Conservation (phyloP, 164 flowering plant genomes). For the Cinnamomum chago region DNA sequence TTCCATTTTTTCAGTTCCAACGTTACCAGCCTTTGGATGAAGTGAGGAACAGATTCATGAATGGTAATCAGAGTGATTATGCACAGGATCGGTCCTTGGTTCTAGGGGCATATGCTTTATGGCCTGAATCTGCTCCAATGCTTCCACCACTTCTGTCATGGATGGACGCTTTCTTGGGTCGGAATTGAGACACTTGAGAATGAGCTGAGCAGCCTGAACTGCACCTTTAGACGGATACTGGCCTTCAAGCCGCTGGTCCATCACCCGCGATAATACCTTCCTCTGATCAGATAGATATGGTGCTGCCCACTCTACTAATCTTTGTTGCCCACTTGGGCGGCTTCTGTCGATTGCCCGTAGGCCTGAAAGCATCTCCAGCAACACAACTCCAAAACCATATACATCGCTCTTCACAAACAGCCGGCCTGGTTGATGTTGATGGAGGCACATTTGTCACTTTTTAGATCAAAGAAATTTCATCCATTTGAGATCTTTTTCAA, state of each 20-base stretch:
- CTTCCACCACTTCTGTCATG: conserved; percentile 65
- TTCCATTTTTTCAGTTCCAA: no score
- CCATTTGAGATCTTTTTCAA: not conserved
- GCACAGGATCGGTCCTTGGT: conserved; percentile 8
- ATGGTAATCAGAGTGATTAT: no score
- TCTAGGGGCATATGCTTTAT: conserved; percentile 19
- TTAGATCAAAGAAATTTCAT: not conserved
- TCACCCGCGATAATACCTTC: conserved; percentile 43
- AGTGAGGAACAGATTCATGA: no score
- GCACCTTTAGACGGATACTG: conserved; percentile 54
- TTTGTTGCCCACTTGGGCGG: conserved; percentile 54
- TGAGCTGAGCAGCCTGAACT: conserved; percentile 47
- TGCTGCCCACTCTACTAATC: conserved; percentile 62
- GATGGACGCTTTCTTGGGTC: conserved; percentile 68
- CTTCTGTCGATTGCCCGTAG: conserved; percentile 55
- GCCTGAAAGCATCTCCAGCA: conserved; percentile 74
- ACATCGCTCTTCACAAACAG: conserved; percentile 85
- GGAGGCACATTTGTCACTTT: not conserved
- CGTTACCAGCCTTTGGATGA: no score
- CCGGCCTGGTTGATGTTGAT: conserved; percentile 48
- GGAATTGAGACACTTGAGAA: conserved; percentile 46
- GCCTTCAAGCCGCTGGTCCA: conserved; percentile 60
- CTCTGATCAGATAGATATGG: conserved; percentile 44
- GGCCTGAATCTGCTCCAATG: conserved; percentile 43
- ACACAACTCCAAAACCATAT: conserved; percentile 80